These are phyloP conservation scores for Yamadazyma phyllophila DNA, from an alignment of 805 yeast species.

Conservation along the genomic window DNA sequence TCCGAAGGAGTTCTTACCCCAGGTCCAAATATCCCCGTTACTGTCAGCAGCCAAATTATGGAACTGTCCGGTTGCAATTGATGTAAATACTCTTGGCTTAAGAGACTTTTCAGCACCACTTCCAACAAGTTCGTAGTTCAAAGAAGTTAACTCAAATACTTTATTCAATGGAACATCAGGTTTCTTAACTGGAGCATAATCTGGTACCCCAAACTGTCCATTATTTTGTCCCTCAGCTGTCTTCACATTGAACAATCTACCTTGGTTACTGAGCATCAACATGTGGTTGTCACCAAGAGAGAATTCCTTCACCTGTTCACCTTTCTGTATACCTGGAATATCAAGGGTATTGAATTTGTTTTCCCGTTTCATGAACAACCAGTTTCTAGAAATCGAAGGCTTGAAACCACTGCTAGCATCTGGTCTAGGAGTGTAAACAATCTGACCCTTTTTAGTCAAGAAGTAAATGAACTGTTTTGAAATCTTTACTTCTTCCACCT, in stretches of 20 bases:
- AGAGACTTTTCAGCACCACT: slow-evolving; percentile 20
- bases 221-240: slow-evolving; percentile 49
- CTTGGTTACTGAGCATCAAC: slow-evolving; percentile 56
- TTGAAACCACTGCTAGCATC: slow-evolving; percentile 17
- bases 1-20: slow-evolving; percentile 86
- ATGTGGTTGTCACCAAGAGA: slow-evolving; percentile 68
- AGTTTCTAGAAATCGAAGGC: slow-evolving; percentile 17
- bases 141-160: slow-evolving; percentile 50
- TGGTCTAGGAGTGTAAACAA: slow-evolving; percentile 29
- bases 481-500: slow-evolving; percentile 30
- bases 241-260: slow-evolving; percentile 61
- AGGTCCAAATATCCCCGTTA: slow-evolving; percentile 71
- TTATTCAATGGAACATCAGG: slow-evolving; percentile 22
- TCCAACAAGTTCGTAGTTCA: slow-evolving; percentile 47
- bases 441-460: slow-evolving; percentile 37
- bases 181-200: slow-evolving; percentile 58
- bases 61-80: slow-evolving; percentile 69
- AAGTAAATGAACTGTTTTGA: slow-evolving; percentile 53
- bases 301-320: slow-evolving; percentile 45
- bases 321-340: slow-evolving; percentile 12
- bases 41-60: slow-evolving; percentile 72
- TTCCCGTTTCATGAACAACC: slow-evolving; percentile 20
- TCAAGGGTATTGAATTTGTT: slow-evolving; percentile 11
- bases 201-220: slow-evolving; percentile 88
- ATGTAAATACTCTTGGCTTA: slow-evolving; percentile 45